Evolutionary conservation across 306 rosid genomes (phyloP).

Genomic region (Rosa chinensis): DNA sequence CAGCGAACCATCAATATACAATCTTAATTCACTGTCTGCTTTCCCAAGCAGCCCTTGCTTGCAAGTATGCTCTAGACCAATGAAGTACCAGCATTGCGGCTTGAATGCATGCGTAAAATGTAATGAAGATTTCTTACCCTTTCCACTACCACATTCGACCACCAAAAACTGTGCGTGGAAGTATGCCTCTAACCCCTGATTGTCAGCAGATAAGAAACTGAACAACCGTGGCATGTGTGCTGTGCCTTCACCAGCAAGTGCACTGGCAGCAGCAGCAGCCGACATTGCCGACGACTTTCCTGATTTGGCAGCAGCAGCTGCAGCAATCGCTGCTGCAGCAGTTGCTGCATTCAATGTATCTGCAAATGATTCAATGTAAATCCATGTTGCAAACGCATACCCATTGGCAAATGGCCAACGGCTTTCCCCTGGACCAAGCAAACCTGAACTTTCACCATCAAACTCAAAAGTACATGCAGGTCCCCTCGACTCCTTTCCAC

Average conservation of each 20-base stretch:
- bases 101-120: constrained; percentile 96
- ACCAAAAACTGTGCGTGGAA: constrained; percentile 98
- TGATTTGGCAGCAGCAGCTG: constrained; percentile 91
- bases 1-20: constrained; percentile 84
- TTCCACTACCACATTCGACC: constrained; percentile 88
- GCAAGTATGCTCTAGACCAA: constrained; percentile 89
- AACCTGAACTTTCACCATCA: constrained; percentile 99
- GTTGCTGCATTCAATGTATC: constrained; percentile 95
- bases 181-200: constrained; percentile 97
- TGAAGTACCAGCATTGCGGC: constrained; percentile 98
- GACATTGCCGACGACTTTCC: constrained; percentile 99
- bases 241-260: constrained; percentile 98
- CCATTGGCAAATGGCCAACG: constrained; percentile 98
- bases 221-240: constrained; percentile 95
- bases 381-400: constrained; percentile 97
- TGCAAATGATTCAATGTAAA: constrained; percentile 96
- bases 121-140: constrained; percentile 88
- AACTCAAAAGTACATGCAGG: constrained; percentile 93
- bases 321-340: constrained; percentile 99
- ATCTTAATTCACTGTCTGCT: constrained; percentile 77
- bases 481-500: constrained; percentile 91
- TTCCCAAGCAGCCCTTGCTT: constrained; percentile 84
- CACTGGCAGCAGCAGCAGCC: constrained; percentile 99
- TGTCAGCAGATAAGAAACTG: constrained; percentile 94
- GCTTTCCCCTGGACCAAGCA: constrained; percentile 96